Conservation (phyloP, 1,284 basidiomycete species). For the Blastosporella zonata region DNA sequence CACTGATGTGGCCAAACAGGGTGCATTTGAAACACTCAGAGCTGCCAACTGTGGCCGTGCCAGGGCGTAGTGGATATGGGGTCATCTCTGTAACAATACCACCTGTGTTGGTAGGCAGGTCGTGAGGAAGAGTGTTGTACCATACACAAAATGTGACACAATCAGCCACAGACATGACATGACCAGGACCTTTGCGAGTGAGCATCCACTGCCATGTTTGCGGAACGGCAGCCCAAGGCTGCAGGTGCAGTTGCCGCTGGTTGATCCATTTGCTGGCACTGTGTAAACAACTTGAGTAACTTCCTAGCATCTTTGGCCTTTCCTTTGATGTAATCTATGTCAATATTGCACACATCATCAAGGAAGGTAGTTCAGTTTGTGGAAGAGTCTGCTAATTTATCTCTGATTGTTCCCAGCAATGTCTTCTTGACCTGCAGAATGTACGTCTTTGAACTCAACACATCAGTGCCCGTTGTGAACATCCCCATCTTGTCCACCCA, state of each 20-base stretch:
- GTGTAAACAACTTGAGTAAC: background rate
- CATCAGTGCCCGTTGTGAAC: background rate
- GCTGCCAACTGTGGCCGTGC: background rate
- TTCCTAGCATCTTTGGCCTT: background rate
- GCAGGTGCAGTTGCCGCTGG: background rate
- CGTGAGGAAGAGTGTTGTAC: background rate
- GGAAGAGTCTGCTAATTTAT: background rate
- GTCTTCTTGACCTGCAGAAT: background rate
- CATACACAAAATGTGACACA: background rate
- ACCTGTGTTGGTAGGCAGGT: background rate
- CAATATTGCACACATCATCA: background rate
- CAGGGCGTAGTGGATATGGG: background rate
- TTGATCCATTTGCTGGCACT: too few relatives aligned
- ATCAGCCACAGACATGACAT: background rate
- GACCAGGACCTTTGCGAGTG: background rate
- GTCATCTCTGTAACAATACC: background rate
- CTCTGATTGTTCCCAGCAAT: background rate
- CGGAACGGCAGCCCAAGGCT: background rate
- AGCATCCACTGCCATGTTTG: background rate
- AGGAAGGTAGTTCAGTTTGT: background rate
- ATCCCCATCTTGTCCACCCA: conserved; percentile 1
- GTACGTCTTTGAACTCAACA: too few relatives aligned
- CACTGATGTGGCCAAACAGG: background rate
- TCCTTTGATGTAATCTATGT: background rate
- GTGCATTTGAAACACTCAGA: background rate